Evolutionary conservation across 148 eudicot species (phyloP).

Genomic region (Oxyria digyna): DNA sequence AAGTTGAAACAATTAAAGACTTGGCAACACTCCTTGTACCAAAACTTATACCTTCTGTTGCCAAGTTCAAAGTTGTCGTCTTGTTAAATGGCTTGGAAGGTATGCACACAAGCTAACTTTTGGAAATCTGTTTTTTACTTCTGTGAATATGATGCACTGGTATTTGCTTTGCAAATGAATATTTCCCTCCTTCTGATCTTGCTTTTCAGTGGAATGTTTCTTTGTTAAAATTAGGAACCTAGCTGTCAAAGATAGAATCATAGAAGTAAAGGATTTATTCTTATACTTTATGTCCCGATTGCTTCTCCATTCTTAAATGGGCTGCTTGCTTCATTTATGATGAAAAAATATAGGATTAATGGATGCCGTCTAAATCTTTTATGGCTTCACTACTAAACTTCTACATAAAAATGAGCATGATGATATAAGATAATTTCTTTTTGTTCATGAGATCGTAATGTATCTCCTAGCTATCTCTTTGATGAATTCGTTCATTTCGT

Average conservation of each 20-base stretch:
- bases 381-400: neutral
- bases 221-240: neutral
- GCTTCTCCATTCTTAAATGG: neutral
- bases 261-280: neutral
- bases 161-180: conserved; percentile 5
- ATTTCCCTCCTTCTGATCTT: neutral
- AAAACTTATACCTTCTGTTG: conserved; percentile 64
- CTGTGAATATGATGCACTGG: neutral
- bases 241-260: neutral
- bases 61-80: conserved; percentile 70
- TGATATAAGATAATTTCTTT: neutral
- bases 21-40: conserved; percentile 73
- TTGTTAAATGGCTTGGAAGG: conserved; percentile 74
- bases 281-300: neutral
- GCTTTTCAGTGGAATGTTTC: neutral
- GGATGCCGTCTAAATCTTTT: neutral
- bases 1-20: conserved; percentile 37
- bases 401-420: neutral
- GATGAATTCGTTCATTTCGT: neutral
- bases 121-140: conserved; percentile 9
- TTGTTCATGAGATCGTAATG: neutral
- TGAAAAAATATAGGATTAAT: neutral
- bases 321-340: neutral
- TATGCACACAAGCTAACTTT: conserved; percentile 17
- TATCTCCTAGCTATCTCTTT: neutral